phyloP scores from a whole-genome alignment of 1,139 yeast species.

The Saccharomyces pastorianus region DNA sequence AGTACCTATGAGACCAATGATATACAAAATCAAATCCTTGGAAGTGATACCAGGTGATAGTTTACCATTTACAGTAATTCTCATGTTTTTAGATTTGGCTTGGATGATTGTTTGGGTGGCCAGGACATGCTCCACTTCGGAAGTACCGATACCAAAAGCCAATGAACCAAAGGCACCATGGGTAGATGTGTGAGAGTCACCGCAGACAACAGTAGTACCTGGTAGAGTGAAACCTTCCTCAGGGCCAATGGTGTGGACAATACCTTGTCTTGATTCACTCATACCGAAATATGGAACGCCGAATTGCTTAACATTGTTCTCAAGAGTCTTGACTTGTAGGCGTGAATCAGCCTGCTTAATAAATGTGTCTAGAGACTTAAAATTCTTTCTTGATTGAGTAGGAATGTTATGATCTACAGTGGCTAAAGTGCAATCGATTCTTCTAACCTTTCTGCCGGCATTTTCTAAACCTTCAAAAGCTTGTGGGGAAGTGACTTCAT shows the following conservation, averaged over 20 bases:
- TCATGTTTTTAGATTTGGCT: slow-evolving; percentile 91
- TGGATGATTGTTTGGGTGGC: slow-evolving; percentile 96
- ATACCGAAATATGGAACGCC: slow-evolving; percentile 89
- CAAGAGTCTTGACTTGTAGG: slow-evolving; percentile 84
- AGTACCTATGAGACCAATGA: slow-evolving; percentile 93
- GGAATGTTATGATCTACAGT: slow-evolving; percentile 98
- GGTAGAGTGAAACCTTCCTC: slow-evolving; percentile 98
- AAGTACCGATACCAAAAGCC: slow-evolving; percentile 97
- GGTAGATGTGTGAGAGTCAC: slow-evolving; percentile 96
- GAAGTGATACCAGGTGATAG: slow-evolving; percentile 85
- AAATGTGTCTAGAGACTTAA: slow-evolving; percentile 69
- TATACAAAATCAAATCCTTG: slow-evolving; percentile 87
- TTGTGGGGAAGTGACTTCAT: slow-evolving; percentile 97
- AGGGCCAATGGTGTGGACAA: slow-evolving; percentile 96
- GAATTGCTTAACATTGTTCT: slow-evolving; percentile 83
- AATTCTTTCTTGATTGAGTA: slow-evolving; percentile 70
- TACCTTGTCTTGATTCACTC: slow-evolving; percentile 91
- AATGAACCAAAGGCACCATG: slow-evolving; percentile 98
- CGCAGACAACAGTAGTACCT: slow-evolving; percentile 97
- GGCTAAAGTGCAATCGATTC: slow-evolving; percentile 90
- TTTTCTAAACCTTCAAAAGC: slow-evolving; percentile 90
- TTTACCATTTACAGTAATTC: slow-evolving; percentile 76
- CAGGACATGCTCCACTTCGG: slow-evolving; percentile 95
- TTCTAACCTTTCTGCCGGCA: slow-evolving; percentile 82
- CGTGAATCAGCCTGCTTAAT: slow-evolving; percentile 87